These are phyloP conservation scores for Solanum aculeatissimum DNA, from an alignment of 305 asterid genomes.

Conservation along the genomic window DNA sequence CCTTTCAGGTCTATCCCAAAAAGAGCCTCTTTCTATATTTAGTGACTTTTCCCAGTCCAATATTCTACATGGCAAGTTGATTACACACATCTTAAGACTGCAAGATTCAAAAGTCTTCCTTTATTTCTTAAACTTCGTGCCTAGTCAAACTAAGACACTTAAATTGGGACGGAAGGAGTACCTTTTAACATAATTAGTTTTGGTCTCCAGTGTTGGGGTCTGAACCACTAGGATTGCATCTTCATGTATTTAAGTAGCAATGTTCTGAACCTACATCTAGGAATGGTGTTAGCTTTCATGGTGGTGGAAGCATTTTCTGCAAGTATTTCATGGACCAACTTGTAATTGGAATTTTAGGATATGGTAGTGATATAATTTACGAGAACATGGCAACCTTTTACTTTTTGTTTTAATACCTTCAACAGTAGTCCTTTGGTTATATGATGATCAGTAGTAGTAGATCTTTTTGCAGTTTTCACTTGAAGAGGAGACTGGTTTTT, in stretches of 20 bases:
- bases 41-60: no score
- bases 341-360: not conserved
- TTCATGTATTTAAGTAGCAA: not conserved
- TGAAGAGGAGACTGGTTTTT: not conserved
- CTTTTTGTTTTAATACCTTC: not conserved
- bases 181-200: not conserved
- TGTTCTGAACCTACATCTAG: not conserved
- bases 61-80: not conserved
- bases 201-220: not conserved
- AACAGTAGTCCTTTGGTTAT: not conserved
- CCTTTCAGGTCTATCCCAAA: not conserved
- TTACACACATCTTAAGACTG: not conserved
- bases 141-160: not conserved
- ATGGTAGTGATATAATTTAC: not conserved
- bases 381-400: not conserved
- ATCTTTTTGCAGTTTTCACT: not conserved
- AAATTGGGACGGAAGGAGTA: not conserved
- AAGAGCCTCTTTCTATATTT: no score
- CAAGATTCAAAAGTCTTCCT: not conserved
- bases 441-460: not conserved
- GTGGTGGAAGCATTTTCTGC: not conserved
- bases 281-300: not conserved
- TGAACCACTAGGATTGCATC: not conserved
- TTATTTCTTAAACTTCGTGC: not conserved
- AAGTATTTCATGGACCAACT: not conserved